Evolutionary conservation across 176 grass and related monocot species (phyloP).

Genomic region (Stipa capillata): DNA sequence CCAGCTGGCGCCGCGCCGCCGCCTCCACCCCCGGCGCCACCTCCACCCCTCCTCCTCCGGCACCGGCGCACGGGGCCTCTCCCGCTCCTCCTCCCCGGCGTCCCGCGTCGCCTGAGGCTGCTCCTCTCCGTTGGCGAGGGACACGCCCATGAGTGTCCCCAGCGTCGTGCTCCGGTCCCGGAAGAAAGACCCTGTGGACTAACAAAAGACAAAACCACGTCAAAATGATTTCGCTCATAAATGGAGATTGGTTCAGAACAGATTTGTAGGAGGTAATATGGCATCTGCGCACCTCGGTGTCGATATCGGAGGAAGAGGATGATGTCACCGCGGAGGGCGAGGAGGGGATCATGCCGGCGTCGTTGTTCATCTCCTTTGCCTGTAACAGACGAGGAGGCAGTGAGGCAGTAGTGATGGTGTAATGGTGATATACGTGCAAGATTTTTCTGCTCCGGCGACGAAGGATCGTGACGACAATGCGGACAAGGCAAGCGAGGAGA

Average conservation of each 20-base stretch:
- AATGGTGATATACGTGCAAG: background rate
- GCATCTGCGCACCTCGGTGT: slow-evolving; percentile 55
- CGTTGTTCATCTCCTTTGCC: slow-evolving; percentile 35
- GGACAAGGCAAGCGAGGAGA: background rate
- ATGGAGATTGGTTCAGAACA: background rate
- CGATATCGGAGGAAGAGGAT: slow-evolving; percentile 75
- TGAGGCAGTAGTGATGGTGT: background rate
- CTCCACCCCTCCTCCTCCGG: slow-evolving; percentile 6
- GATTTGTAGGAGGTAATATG: background rate
- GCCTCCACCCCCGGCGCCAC: slow-evolving; percentile 12
- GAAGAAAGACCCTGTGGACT: slow-evolving; percentile 97
- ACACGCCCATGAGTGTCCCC: slow-evolving; percentile 94
- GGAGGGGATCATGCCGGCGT: slow-evolving; percentile 41
- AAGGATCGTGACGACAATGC: background rate
- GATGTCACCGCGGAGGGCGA: slow-evolving; percentile 67
- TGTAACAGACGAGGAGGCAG: background rate
- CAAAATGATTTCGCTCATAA: background rate
- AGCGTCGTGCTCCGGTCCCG: slow-evolving; percentile 85
- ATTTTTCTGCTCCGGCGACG: background rate
- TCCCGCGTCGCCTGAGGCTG: background rate
- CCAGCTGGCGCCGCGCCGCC: slow-evolving; percentile 19
- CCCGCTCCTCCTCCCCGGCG: background rate
- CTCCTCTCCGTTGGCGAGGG: slow-evolving; percentile 26
- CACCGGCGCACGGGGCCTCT: background rate
- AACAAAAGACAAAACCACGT: background rate